These are phyloP conservation scores for Trapa incisa DNA, from an alignment of 345 rosid genomes.

Conservation along the genomic window DNA sequence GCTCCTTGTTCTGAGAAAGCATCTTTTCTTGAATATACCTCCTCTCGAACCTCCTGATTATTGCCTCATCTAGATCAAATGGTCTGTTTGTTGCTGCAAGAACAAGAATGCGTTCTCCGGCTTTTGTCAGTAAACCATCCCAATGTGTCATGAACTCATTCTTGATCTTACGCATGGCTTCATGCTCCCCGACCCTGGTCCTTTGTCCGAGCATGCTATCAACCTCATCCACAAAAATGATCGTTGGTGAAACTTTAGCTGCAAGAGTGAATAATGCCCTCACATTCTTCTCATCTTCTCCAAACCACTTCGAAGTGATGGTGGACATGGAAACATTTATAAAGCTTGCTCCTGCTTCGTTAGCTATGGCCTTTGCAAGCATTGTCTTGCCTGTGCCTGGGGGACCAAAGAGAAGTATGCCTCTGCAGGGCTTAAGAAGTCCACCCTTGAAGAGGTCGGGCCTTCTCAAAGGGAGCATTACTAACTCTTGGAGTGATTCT, in stretches of 20 bases:
- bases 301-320: conserved; percentile 98
- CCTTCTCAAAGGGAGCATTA: conserved; percentile 94
- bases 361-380: conserved; percentile 98
- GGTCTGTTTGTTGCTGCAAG: conserved; percentile 99
- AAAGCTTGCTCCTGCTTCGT: conserved; percentile 99
- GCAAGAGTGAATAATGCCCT: conserved; percentile 86
- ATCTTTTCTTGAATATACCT: conserved; percentile 30
- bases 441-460: conserved; percentile 97
- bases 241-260: conserved; percentile 92
- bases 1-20: too few species aligned
- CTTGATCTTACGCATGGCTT: conserved; percentile 95
- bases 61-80: conserved; percentile 98
- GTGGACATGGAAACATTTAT: conserved; percentile 98
- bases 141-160: conserved; percentile 98
- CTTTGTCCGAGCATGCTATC: conserved; percentile 99
- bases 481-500: conserved; percentile 93
- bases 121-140: conserved; percentile 89
- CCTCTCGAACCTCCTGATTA: conserved; percentile 92
- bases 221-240: conserved; percentile 92
- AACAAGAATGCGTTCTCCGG: conserved; percentile 79
- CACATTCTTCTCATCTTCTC: conserved; percentile 97
- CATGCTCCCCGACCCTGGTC: conserved; percentile 91
- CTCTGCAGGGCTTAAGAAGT: conserved; percentile 92
- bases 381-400: conserved; percentile 99
- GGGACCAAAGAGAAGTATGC: conserved; percentile 89